Conservation (phyloP, 2,329 filamentous ascomycete genomes). For the Ceratocystis eucalypticola region DNA sequence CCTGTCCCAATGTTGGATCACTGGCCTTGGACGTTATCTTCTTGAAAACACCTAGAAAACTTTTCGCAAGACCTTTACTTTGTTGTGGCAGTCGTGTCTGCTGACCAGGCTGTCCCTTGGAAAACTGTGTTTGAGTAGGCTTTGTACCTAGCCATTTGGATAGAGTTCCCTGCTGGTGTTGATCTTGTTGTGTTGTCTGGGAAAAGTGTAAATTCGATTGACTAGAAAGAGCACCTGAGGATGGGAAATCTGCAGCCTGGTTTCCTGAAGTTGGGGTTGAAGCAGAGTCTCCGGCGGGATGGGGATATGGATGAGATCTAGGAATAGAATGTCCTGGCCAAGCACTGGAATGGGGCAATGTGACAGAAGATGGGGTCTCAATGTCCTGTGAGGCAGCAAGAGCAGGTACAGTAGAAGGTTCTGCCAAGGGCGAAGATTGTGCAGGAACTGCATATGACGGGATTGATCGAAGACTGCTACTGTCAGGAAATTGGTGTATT, state of each 20-base stretch:
- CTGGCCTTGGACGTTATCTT: not conserved
- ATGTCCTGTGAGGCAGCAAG: not conserved
- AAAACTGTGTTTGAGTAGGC: not conserved
- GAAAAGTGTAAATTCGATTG: not conserved
- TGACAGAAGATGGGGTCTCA: constrained; percentile 1
- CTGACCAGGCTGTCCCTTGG: not conserved
- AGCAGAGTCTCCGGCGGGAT: no score
- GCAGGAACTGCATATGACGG: not conserved
- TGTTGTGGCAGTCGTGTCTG: not conserved
- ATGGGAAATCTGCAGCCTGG: not conserved
- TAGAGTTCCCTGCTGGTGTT: not conserved
- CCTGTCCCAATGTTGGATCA: not conserved
- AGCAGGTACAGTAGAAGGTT: not conserved
- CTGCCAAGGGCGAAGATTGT: constrained; percentile 1
- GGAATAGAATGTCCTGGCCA: not conserved
- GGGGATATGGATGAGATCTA: not conserved
- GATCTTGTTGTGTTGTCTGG: not conserved
- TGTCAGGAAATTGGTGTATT: not conserved
- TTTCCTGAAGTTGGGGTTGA: not conserved
- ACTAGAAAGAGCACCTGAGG: not conserved
- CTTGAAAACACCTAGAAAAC: not conserved
- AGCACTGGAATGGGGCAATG: not conserved
- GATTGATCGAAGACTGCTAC: constrained; percentile 2
- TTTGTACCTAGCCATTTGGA: not conserved
- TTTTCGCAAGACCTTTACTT: not conserved